Evolutionary conservation across 257 asterid species (phyloP), one percentile per base, ranked within the genome.

Genomic region (Solanum chaucha): DNA sequence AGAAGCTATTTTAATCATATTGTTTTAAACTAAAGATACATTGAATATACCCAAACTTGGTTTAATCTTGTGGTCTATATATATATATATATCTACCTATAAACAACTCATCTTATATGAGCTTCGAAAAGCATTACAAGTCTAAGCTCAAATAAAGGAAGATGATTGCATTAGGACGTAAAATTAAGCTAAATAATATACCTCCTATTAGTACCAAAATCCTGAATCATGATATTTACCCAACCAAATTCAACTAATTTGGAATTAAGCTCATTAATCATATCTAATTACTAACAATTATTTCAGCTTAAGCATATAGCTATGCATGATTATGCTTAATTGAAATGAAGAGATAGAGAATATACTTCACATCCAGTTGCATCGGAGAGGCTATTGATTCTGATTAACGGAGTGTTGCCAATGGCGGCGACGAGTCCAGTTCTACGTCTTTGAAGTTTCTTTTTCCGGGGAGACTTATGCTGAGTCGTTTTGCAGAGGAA

Each of bases 351-450:
- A 75, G n/a, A 77, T 59, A 77, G 82, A 86, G 2, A 78, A 41
- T 48, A 41, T 78, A 97, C 99, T 90, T 97, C 95, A 90, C 99
- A 97, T 8, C 99, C 98, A 68, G 99, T 97, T 83, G 98, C 98
- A 28, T 93, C 92, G 71, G 99, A 97, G 86, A 97, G 97, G 91
- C 98, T 94, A 84, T 93, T 93, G 94, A 97, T 95, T 88, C 98
- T 91, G 86, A 97, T 94, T 64, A 97, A 94, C 86, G 97, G 99
- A 65, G 99, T 97, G 88, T 93, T 95, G 86, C 99, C 99, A 88
- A 97, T 91, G 91, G 99, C 97, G 88, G 94, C 97, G 84, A 95
- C 91, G 80, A 97, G 91, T 15, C 99, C 99, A 32, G 85, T 91
- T 87, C 93, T 90, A 73, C 87, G 91, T 86, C 87, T 93, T 71